These are phyloP conservation scores for Aureobasidium lini DNA, from an alignment of 2,329 filamentous ascomycete genomes.

Conservation along the genomic window DNA sequence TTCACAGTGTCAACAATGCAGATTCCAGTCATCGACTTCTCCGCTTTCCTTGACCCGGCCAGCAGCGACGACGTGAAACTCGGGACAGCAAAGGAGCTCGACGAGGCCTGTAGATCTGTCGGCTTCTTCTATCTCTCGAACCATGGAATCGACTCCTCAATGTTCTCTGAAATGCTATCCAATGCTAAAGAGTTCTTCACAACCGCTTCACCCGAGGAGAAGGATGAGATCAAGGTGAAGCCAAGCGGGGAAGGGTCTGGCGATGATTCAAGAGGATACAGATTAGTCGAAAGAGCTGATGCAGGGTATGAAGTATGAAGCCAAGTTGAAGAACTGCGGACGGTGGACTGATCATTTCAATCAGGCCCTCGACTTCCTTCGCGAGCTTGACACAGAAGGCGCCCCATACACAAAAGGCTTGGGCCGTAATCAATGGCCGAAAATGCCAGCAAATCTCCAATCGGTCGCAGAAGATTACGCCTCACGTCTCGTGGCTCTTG, in stretches of 20 bases:
- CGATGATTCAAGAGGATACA: conserved; percentile 2
- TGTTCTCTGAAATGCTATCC: neutral
- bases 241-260: neutral
- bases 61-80: neutral
- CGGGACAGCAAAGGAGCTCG: neutral
- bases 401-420: conserved; percentile 1
- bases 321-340: neutral
- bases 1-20: neutral
- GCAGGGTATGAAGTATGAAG: neutral
- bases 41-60: neutral
- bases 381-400: neutral
- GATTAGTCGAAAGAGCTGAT: neutral
- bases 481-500: neutral
- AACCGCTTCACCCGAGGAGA: neutral
- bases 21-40: conserved; percentile 2
- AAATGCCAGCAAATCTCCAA: neutral
- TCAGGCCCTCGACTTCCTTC: conserved; percentile 6
- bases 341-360: neutral
- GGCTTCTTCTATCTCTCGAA: conserved; percentile 11
- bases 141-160: neutral
- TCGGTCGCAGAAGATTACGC: neutral
- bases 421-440: conserved; percentile 1
- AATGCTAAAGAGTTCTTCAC: conserved; percentile 4
- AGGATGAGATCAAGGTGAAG: neutral
- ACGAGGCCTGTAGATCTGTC: conserved; percentile 1